Percentiles rank a stretch among this genome's conserved stretches.
These are phyloP conservation scores for Fraxinus latifolia DNA, from an alignment of 305 asterid species.

Conservation along the genomic window DNA sequence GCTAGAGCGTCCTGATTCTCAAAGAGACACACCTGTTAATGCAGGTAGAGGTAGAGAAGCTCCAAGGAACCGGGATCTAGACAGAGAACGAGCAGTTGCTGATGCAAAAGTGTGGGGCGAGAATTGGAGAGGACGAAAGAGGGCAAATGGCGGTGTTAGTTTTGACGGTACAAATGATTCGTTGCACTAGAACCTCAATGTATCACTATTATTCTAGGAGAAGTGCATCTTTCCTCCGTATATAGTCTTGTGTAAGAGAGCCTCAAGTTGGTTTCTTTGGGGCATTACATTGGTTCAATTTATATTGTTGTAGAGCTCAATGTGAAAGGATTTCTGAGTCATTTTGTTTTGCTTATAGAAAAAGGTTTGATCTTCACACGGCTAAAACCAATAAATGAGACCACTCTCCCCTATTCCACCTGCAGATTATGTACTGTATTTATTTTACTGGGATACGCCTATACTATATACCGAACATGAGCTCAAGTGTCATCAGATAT, in stretches of 20 bases:
- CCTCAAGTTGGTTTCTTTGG: neutral
- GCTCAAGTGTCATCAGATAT: neutral
- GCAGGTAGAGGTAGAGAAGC: slow-evolving; percentile 61
- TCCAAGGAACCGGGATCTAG: slow-evolving; percentile 62
- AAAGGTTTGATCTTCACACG: neutral
- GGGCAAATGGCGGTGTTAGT: slow-evolving; percentile 39
- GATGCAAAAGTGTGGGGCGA: slow-evolving; percentile 96
- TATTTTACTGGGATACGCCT: too few species aligned
- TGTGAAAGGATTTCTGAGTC: neutral
- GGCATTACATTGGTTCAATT: neutral
- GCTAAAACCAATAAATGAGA: neutral
- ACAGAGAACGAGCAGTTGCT: slow-evolving; percentile 88
- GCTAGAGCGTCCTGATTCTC: slow-evolving; percentile 49
- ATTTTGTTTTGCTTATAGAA: neutral
- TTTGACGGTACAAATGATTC: slow-evolving; percentile 61
- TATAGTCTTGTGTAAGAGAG: slow-evolving; percentile 1
- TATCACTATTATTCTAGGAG: neutral
- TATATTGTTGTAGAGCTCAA: slow-evolving; percentile 1
- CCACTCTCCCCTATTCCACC: neutral
- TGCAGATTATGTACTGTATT: neutral
- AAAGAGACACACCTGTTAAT: slow-evolving; percentile 57
- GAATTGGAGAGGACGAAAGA: slow-evolving; percentile 79
- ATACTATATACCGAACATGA: neutral
- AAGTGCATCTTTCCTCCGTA: neutral
- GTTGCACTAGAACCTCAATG: neutral